Percentiles rank a stretch among this genome's conserved stretches.
Conservation (phyloP, 768 basidiomycete genomes). For the Termitomyces sp. region DNA sequence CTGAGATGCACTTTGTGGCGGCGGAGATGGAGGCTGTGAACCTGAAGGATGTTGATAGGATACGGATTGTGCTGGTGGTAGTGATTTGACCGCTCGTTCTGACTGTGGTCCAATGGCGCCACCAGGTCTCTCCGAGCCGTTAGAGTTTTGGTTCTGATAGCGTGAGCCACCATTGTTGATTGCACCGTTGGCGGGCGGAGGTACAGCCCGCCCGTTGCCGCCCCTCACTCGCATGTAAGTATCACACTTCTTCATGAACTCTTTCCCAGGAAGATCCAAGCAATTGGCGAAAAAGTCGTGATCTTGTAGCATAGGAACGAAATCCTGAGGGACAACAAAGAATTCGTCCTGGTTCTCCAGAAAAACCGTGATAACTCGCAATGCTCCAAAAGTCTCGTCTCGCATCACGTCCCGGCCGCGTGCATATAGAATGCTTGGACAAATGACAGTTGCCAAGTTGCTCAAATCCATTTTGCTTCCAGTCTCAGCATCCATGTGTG, state of each 20-base stretch:
- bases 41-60: constrained; percentile 26
- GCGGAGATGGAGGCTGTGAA: constrained; percentile 36
- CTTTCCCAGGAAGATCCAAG: constrained; percentile 88
- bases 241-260: constrained; percentile 93
- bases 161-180: constrained; percentile 35
- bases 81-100: constrained; percentile 34
- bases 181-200: constrained; percentile 31
- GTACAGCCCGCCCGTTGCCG: constrained; percentile 47
- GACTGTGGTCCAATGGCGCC: constrained; percentile 30
- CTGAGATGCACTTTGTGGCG: constrained; percentile 15
- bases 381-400: constrained; percentile 90
- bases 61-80: constrained; percentile 30
- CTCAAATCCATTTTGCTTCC: constrained; percentile 97
- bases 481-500: constrained; percentile 95
- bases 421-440: constrained; percentile 95
- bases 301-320: constrained; percentile 80
- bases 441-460: constrained; percentile 95
- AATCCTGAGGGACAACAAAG: constrained; percentile 91
- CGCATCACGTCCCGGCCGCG: constrained; percentile 78
- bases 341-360: constrained; percentile 94
- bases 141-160: constrained; percentile 30
- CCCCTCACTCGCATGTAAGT: constrained; percentile 78
- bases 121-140: constrained; percentile 43
- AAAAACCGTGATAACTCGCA: constrained; percentile 79
- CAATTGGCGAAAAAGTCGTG: constrained; percentile 89